Base-by-base conservation (phyloP, 495 filamentous ascomycete genomes). In the Penicillium bovifimosum region DNA sequence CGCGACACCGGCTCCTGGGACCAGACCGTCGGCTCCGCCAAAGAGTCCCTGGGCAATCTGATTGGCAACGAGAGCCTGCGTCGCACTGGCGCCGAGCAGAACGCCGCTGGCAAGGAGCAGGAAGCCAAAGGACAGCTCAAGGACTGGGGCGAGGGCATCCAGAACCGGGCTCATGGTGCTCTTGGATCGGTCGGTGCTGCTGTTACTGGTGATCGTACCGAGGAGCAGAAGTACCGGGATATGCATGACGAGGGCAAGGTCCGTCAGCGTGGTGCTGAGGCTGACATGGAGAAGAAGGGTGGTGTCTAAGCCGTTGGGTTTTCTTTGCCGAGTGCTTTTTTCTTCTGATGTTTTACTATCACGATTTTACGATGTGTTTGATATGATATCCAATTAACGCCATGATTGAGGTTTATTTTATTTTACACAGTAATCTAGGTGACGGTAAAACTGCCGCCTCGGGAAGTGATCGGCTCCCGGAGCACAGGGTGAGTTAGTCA, bases 181-280 rank as follows among this genome's bases (percentile, higher is more conserved):
- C 57, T 95, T 8, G 90, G 90, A 7, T 71, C 76, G 31, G 82
- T 84, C 16, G 78, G 82, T 31, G 83, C 91, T 17, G 81, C 82
- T 16, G 49, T 95, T 8, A 85, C 81, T 6, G 90, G 91, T 18
- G 85, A 97, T 64, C 65, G 72, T 6, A 71, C 72, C 28, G 79
- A 79, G 38, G 76, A 95, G 74, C 52, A 66, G 61, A 73, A 80
- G 57, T 81, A 78, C 42, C 74, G 84, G 67, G 62, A 80, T 40
- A 75, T 85, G 65, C 92, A 95, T 59, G 91, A 95, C 63, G 69
- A 79, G 58, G 92, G 91, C 31, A 96, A 96, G 81, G 90, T 86
- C 20, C 75, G 80, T 63, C 86, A 95, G 76, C 77, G 91, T 10
- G 86, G 91, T 47, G 91, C 85, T 9, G 91, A 96, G 80, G 70